Conservation (phyloP, 2,329 filamentous ascomycete species). For the Paraphaeosphaeria sporulosa region DNA sequence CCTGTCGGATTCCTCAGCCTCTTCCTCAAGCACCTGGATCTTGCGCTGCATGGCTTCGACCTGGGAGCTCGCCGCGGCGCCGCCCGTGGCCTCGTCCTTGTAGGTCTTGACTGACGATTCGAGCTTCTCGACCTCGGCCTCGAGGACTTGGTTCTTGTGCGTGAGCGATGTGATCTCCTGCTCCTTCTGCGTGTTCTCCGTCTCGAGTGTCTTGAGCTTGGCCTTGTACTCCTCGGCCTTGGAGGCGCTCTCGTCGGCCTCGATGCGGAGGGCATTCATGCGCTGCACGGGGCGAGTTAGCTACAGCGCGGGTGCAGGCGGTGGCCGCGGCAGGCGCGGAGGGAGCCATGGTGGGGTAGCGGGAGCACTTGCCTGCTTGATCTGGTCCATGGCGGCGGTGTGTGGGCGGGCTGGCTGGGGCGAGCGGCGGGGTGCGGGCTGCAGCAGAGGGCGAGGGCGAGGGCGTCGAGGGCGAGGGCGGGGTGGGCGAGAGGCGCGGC, state of each 20-base stretch:
- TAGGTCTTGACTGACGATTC: conserved; percentile 83
- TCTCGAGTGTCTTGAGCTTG: conserved; percentile 89
- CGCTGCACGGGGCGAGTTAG: conserved; percentile 65
- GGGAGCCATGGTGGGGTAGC: conserved; percentile 46
- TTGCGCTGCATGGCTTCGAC: conserved; percentile 91
- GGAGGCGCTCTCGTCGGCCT: conserved; percentile 83
- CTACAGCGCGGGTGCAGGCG: conserved; percentile 7
- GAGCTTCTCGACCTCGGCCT: conserved; percentile 90
- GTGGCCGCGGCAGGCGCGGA: conserved; percentile 18
- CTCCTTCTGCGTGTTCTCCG: conserved; percentile 95
- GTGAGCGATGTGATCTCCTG: conserved; percentile 96
- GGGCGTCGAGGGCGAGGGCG: conserved; percentile 1
- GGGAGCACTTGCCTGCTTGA: conserved; percentile 78
- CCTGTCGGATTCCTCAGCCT: conserved; percentile 96
- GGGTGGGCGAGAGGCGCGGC: conserved; percentile 9
- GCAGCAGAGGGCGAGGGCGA: conserved; percentile 15
- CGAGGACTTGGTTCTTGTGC: conserved; percentile 93
- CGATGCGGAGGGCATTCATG: conserved; percentile 92
- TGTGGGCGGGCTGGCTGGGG: conserved; percentile 16
- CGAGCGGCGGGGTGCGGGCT: conserved; percentile 10
- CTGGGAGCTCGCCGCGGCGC: conserved; percentile 82
- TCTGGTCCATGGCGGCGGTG: conserved; percentile 74
- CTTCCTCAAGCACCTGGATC: conserved; percentile 95
- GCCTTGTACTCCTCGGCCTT: conserved; percentile 87
- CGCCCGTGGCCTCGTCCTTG: conserved; percentile 86